phyloP scores from a whole-genome alignment of 2,329 filamentous ascomycete species.

The Rutstroemia sp. region DNA sequence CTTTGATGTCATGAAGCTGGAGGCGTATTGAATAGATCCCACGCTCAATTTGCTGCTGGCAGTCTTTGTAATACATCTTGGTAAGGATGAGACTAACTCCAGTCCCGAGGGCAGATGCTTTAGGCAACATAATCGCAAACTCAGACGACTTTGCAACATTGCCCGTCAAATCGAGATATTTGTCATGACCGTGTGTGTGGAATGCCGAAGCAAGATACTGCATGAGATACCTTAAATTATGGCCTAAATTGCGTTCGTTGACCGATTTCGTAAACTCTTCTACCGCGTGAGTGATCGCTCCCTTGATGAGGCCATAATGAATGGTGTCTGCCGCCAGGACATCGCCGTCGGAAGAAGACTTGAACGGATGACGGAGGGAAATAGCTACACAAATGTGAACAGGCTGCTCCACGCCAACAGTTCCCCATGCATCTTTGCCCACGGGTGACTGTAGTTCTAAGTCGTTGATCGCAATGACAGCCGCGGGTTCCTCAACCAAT shows the following conservation, averaged over 20 bases:
- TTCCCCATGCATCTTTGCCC: conserved; percentile 57
- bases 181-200: not conserved
- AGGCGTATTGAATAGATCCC: conserved; percentile 9
- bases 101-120: conserved; percentile 59
- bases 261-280: conserved; percentile 8
- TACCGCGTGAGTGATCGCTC: conserved; percentile 46
- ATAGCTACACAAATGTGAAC: conserved; percentile 53
- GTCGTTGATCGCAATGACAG: conserved; percentile 1
- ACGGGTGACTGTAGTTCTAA: not conserved
- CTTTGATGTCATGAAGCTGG: conserved; percentile 46
- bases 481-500: not conserved
- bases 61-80: conserved; percentile 28
- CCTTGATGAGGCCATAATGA: conserved; percentile 67
- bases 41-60: not conserved
- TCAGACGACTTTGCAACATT: conserved; percentile 34
- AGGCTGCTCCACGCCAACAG: conserved; percentile 49
- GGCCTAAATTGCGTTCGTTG: not conserved
- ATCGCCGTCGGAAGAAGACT: conserved; percentile 50
- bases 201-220: not conserved
- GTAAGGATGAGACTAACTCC: conserved; percentile 43
- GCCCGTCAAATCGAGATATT: not conserved
- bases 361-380: conserved; percentile 48
- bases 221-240: not conserved
- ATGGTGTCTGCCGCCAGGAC: conserved; percentile 61
- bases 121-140: conserved; percentile 52